Base-by-base conservation (phyloP, 148 eudicot species). In the Spergularia marina region DNA sequence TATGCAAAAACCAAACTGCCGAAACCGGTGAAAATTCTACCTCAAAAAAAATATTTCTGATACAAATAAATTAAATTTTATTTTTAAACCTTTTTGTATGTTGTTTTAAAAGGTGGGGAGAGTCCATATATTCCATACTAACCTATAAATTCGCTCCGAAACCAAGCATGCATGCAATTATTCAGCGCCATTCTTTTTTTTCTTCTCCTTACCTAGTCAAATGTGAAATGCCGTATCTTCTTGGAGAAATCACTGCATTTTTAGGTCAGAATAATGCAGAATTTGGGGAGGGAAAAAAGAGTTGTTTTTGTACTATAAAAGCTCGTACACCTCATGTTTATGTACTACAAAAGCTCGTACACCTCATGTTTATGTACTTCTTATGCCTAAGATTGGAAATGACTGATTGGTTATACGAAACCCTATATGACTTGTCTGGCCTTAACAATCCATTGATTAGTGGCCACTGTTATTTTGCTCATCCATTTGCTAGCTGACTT, bases 361-460 rank as follows among this genome's bases (percentile, higher is more conserved):
- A 21, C 36, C 64, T 60, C 64, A 60, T 60, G 52, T 34, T 62
- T 74, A 6, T 12, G 75, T 63, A 53, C 70, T 77, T 5, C 11
- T 57, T 39, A 2, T 47, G 34, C 7, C 61, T 69, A 56, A 68
- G 18, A 67, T 68, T 79, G 52, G 70, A n/a, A 18, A 40, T 66
- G 53, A 41, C 12, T 41, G 12, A 73, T 3, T 53, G 47, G 12
- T 44, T 44, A 52, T 58, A 53, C 9, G 65, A 74, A 52, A 68
- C 36, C 18, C 13, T 67, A 73, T 72, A 74, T 79, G 82, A 73
- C 77, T 44, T 79, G 74, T 73, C 5, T 79, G 69, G 69, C 30
- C 54, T 77, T 40, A n/a, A 14, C 17, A 30, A 30, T 39, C 20
- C 69, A 34, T 66, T 55, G 61, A 65, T 67, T 73, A 73, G 61